These are phyloP conservation scores for Baeospora myosura DNA, from an alignment of 1,284 basidiomycete species.

Conservation along the genomic window DNA sequence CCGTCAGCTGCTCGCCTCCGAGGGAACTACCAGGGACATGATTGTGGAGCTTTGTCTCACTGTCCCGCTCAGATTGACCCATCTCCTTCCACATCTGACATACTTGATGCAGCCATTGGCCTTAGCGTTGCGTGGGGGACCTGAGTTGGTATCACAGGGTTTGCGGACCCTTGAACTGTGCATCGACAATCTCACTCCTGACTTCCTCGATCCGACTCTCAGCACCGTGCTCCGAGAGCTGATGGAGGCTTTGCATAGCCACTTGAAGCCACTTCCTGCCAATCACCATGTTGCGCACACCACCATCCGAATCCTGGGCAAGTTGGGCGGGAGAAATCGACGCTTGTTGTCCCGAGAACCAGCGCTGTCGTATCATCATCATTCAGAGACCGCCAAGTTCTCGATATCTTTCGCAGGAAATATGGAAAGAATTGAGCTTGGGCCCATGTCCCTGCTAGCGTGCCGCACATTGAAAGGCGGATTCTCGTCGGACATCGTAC, in stretches of 20 bases:
- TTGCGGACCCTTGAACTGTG: slow-evolving; percentile 97
- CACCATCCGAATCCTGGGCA: slow-evolving; percentile 94
- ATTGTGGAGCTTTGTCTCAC: slow-evolving; percentile 98
- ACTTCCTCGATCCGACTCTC: slow-evolving; percentile 96
- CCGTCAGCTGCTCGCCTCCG: slow-evolving; percentile 79
- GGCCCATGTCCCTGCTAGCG: slow-evolving; percentile 70
- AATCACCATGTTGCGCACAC: slow-evolving; percentile 91
- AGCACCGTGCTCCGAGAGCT: slow-evolving; percentile 89
- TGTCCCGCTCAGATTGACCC: slow-evolving; percentile 91
- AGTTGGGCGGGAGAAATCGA: slow-evolving; percentile 93
- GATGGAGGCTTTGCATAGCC: slow-evolving; percentile 89
- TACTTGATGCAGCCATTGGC: slow-evolving; percentile 98
- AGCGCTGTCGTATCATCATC: slow-evolving; percentile 63
- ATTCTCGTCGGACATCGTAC: slow-evolving; percentile 55
- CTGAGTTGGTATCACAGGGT: slow-evolving; percentile 93
- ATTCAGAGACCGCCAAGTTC: slow-evolving; percentile 64
- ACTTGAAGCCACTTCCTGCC: slow-evolving; percentile 86
- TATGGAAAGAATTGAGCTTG: slow-evolving; percentile 64
- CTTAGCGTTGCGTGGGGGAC: slow-evolving; percentile 80
- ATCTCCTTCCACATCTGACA: slow-evolving; percentile 90
- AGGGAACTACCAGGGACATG: slow-evolving; percentile 75
- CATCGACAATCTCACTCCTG: slow-evolving; percentile 97
- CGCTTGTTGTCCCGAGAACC: slow-evolving; percentile 82
- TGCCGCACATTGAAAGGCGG: slow-evolving; percentile 55
- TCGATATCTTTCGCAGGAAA: slow-evolving; percentile 72